A percentile compares a stretch with the other conserved stretches of the same genome.
These are phyloP conservation scores for Sutorius eximius DNA, from an alignment of 1,284 basidiomycete genomes.

Conservation along the genomic window DNA sequence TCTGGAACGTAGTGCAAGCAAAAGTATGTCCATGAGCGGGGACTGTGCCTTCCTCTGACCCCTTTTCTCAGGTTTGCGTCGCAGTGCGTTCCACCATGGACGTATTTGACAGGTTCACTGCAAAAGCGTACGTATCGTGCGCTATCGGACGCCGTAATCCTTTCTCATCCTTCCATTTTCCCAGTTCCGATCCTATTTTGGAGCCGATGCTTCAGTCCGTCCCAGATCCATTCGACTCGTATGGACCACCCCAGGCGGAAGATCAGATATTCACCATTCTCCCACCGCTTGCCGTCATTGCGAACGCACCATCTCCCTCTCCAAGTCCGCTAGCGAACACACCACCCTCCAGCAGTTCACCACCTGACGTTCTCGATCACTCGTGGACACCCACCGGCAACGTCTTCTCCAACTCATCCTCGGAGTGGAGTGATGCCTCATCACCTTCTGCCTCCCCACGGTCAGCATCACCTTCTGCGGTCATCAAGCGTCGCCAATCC, in stretches of 20 bases:
- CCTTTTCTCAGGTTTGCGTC: slow-evolving; percentile 55
- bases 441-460: slow-evolving; percentile 44
- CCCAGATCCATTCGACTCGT: slow-evolving; percentile 91
- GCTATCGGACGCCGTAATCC: background rate
- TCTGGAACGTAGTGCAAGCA: slow-evolving; percentile 86
- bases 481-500: slow-evolving; percentile 48
- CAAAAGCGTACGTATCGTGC: slow-evolving; percentile 72
- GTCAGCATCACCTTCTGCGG: slow-evolving; percentile 43
- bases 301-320: slow-evolving; percentile 53
- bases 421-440: slow-evolving; percentile 52
- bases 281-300: slow-evolving; percentile 76
- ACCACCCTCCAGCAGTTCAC: slow-evolving; percentile 41
- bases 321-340: slow-evolving; percentile 49
- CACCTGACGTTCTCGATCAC: slow-evolving; percentile 35
- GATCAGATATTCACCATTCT: slow-evolving; percentile 93
- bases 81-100: slow-evolving; percentile 80
- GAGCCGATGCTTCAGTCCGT: slow-evolving; percentile 88
- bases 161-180: slow-evolving; percentile 20
- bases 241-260: slow-evolving; percentile 84
- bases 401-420: slow-evolving; percentile 43
- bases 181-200: slow-evolving; percentile 83
- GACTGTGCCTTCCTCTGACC: slow-evolving; percentile 17
- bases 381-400: slow-evolving; percentile 43
- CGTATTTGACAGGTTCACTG: slow-evolving; percentile 78
- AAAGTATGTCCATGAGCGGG: slow-evolving; percentile 51